Base-by-base conservation (phyloP, 2,329 filamentous ascomycete species). In the Rosellinia necatrix region DNA sequence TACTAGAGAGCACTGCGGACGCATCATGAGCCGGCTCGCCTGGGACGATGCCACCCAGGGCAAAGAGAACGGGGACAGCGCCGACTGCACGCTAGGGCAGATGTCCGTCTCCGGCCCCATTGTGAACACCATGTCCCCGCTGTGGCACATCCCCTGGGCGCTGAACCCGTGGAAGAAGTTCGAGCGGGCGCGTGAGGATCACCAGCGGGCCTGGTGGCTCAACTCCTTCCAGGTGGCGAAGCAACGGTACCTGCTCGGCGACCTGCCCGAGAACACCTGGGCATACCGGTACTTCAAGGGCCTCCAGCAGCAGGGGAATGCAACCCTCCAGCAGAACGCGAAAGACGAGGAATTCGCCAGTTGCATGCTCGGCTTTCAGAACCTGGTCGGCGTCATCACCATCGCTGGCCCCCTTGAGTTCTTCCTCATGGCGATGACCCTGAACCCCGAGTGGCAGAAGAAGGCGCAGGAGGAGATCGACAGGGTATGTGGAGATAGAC, bases 391-490 rank as follows among this genome's bases (percentile, higher is more conserved):
- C 6, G 77, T 80, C 8, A 73, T 81, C 27, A 81, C 78, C 8
- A 77, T 80, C 53, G 75, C 73, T 10, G 78, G 78, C 1, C 78
- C 78, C 7, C 65, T 80, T 62, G 76, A 80, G 66, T 80, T 79
- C 70, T 81, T 80, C 68, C 61, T 79, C 47, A 79, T 80, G 78
- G 74, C 76, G 49, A 80, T 82, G 79, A 73, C 74, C 21, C 69
- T 81, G 59, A 75, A 82, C 60, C 81, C 81, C 0, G 75, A 78
- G 60, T 82, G 81, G 75, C 76, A 82, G 64, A 70, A 66, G 52
- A 78, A 77, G 63, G 76, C 79, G 4, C 81, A 85, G 65, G 80
- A 78, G 41, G 82, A 86, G 67, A 76, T 86, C 12, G 83, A 86
- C 60, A 69, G 74, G 7, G 79, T 84, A 1, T 82, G 80, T 51